These are phyloP conservation scores for Yamadazyma nakazawae DNA, from an alignment of 805 yeast species.

Conservation along the genomic window DNA sequence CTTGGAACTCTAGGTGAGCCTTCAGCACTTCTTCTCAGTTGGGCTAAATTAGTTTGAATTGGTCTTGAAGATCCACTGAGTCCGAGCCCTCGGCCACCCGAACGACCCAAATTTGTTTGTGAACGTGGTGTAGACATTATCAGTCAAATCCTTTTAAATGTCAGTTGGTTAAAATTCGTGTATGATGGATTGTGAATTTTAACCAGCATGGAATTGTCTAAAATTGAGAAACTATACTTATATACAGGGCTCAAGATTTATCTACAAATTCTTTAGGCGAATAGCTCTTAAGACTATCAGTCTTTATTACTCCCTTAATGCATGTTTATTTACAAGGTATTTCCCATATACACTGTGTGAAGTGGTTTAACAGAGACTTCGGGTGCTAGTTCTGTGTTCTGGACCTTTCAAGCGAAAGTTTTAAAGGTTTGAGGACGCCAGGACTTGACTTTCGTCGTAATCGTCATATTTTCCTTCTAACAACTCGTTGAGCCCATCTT, in stretches of 20 bases:
- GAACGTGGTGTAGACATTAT: constrained; percentile 8
- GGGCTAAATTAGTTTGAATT: background rate
- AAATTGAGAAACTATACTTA: background rate
- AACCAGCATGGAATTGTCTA: constrained; percentile 3
- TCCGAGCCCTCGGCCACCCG: constrained; percentile 3
- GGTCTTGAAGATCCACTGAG: background rate
- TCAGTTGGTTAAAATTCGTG: background rate
- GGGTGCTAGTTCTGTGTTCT: no score
- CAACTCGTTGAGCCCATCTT: constrained; percentile 50
- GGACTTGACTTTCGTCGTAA: background rate
- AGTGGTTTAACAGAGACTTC: no score
- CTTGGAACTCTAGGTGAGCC: constrained; percentile 35
- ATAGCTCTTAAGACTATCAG: background rate
- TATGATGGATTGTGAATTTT: background rate
- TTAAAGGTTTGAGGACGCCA: background rate
- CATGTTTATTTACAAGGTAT: background rate
- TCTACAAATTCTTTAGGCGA: background rate
- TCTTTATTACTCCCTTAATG: no score
- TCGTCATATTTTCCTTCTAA: constrained; percentile 44
- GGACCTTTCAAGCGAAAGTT: no score
- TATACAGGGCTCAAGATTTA: constrained; percentile 4
- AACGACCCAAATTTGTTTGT: background rate
- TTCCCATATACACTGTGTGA: background rate
- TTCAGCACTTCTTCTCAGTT: constrained; percentile 1
- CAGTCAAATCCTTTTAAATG: background rate